Evolutionary conservation across 2,329 filamentous ascomycete genomes (phyloP).

Genomic region (Daldinia sp.): DNA sequence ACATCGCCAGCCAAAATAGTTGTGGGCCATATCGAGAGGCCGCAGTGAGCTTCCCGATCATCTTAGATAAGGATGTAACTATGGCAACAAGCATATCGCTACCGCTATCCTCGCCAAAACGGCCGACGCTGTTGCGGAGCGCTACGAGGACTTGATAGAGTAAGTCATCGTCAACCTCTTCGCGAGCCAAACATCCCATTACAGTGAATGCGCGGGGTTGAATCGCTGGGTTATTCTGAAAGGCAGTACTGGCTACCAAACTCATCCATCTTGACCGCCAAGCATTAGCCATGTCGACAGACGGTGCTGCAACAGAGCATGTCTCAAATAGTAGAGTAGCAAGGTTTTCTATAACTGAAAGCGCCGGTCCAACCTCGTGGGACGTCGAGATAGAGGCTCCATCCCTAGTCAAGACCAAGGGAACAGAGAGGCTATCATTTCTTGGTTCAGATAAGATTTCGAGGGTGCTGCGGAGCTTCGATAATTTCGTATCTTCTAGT

Average conservation of each 20-base stretch:
- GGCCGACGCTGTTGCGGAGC: conserved; percentile 72
- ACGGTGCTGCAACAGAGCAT: conserved; percentile 72
- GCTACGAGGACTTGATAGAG: conserved; percentile 78
- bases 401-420: conserved; percentile 62
- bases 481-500: conserved; percentile 69
- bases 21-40: conserved; percentile 76
- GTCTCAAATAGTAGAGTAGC: conserved; percentile 73
- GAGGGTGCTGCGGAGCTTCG: conserved; percentile 67
- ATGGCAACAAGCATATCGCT: conserved; percentile 78
- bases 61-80: conserved; percentile 74
- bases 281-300: conserved; percentile 73
- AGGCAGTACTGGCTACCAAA: conserved; percentile 77
- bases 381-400: conserved; percentile 66
- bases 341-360: conserved; percentile 70
- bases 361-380: conserved; percentile 65
- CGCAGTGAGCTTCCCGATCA: conserved; percentile 76
- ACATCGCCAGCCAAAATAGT: conserved; percentile 77
- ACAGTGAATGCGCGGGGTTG: conserved; percentile 77
- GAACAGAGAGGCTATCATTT: conserved; percentile 68
- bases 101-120: conserved; percentile 73
- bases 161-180: conserved; percentile 78
- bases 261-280: conserved; percentile 82
- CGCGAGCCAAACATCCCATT: conserved; percentile 77
- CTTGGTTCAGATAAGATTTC: conserved; percentile 70
- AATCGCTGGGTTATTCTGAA: conserved; percentile 78